Evolutionary conservation across 257 asterid species (phyloP).

Genomic region (Rehmannia glutinosa): DNA sequence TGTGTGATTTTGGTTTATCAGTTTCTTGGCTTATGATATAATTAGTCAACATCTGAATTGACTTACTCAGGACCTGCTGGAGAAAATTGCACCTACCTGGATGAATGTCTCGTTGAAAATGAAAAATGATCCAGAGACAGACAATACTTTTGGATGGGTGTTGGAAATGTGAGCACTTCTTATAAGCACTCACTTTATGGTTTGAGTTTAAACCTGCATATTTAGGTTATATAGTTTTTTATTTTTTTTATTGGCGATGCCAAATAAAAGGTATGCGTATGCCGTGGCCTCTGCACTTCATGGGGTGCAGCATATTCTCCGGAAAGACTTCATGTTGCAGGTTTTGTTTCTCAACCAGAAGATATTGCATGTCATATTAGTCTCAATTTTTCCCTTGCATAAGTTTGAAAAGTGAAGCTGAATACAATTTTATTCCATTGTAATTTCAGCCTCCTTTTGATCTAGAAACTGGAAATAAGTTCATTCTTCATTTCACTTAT

Average conservation of each 20-base stretch:
- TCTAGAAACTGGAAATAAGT: slow-evolving; percentile 35
- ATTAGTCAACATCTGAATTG: slow-evolving; percentile 21
- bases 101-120: slow-evolving; percentile 52
- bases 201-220: too few relatives aligned
- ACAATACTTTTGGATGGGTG: slow-evolving; percentile 54
- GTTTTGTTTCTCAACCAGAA: slow-evolving; percentile 27
- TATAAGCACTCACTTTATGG: not conserved
- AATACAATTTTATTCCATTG: not conserved
- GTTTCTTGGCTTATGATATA: not conserved
- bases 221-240: not conserved
- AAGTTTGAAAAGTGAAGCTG: not conserved
- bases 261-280: slow-evolving; percentile 61
- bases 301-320: slow-evolving; percentile 57
- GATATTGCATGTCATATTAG: not conserved
- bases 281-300: slow-evolving; percentile 75
- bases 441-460: slow-evolving; percentile 74
- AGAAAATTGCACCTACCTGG: slow-evolving; percentile 63
- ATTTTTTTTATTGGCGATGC: not conserved
- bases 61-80: slow-evolving; percentile 44
- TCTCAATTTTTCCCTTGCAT: not conserved
- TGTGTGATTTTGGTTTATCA: slow-evolving; percentile 7
- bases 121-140: slow-evolving; percentile 47
- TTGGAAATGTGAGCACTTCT: slow-evolving; percentile 49
- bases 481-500: slow-evolving; percentile 60
- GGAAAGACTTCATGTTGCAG: slow-evolving; percentile 64